Base-by-base conservation (phyloP, 192 early-diverging fungal genomes). In the Globomyces pollinis-pini region DNA sequence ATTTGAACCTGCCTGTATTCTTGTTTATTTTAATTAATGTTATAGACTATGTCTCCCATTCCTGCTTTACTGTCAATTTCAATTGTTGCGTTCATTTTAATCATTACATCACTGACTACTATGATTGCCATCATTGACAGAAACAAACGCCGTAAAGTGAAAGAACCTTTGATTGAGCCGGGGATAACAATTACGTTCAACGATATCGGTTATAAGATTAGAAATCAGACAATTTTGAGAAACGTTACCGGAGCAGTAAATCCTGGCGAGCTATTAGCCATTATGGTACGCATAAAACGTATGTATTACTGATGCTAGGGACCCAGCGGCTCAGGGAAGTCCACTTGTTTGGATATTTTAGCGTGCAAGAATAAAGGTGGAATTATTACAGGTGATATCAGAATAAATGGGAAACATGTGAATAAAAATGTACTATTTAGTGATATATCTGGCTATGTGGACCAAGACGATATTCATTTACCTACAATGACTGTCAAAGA, bases 211-310 rank as follows among this genome's bases (percentile, higher is more conserved):
- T 55, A 49, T 38, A 33, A 16, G 18, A 31, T 70, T 31, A 68
- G 66, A 33, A 76, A 74, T 20, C 72, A 84, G 31, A 41, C 55
- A 24, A 71, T 94, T 42, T 73, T 96, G 5, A 62, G 74, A 18
- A 65, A 69, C 5, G 78, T 94, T 31, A 75, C 75, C 2, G 92
- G 91, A 15, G 67, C 71, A 15, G 83, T 83, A 2, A 64, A 73
- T 18, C 79, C 91, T 15, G 93, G 91, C 21, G 77, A 84, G 29
- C 55, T 89, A 31, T 65, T 87, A 54, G 91, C 91, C 3, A 81
- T 98, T 12, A 91, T 96, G 86, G 93, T 91, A 0, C 85, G 87
- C 5, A 87, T 84, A 13, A n/a, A n/a, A n/a, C n/a, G n/a, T n/a
- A n/a, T n/a, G n/a, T n/a, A n/a, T n/a, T n/a, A n/a, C n/a, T n/a